These are phyloP conservation scores for Hypsizygus marmoreus DNA, from an alignment of 768 basidiomycete genomes.

Conservation along the genomic window DNA sequence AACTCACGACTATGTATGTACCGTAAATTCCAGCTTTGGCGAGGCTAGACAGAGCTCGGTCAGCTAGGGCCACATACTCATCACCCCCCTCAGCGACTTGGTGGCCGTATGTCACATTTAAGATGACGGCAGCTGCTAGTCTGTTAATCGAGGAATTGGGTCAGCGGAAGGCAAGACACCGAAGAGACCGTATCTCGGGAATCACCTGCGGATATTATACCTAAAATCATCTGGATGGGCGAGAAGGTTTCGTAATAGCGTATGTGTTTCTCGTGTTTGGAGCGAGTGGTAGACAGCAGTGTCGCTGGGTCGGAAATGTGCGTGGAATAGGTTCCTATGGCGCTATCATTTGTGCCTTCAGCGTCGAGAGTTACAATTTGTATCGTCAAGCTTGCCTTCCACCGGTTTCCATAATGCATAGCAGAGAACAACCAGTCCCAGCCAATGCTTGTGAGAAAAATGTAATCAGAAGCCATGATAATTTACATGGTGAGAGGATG, in stretches of 20 bases:
- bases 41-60: constrained; percentile 36
- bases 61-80: constrained; percentile 41
- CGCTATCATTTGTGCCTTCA: constrained; percentile 28
- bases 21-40: constrained; percentile 43
- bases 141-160: constrained; percentile 17
- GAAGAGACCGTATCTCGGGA: background rate
- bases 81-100: constrained; percentile 38
- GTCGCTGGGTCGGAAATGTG: constrained; percentile 33
- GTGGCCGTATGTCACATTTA: constrained; percentile 43
- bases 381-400: constrained; percentile 16
- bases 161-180: background rate
- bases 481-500: background rate
- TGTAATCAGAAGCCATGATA: background rate
- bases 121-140: constrained; percentile 37
- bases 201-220: constrained; percentile 37
- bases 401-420: constrained; percentile 22
- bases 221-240: constrained; percentile 37
- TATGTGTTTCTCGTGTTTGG: constrained; percentile 37
- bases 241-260: constrained; percentile 38
- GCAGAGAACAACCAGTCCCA: constrained; percentile 49
- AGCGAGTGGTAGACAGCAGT: constrained; percentile 27
- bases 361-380: background rate
- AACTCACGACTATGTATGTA: constrained; percentile 42
- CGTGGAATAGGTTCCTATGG: constrained; percentile 40
- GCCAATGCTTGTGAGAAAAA: constrained; percentile 36